These are phyloP conservation scores for Orychophragmus violaceus DNA, from an alignment of 345 rosid species.

Conservation along the genomic window DNA sequence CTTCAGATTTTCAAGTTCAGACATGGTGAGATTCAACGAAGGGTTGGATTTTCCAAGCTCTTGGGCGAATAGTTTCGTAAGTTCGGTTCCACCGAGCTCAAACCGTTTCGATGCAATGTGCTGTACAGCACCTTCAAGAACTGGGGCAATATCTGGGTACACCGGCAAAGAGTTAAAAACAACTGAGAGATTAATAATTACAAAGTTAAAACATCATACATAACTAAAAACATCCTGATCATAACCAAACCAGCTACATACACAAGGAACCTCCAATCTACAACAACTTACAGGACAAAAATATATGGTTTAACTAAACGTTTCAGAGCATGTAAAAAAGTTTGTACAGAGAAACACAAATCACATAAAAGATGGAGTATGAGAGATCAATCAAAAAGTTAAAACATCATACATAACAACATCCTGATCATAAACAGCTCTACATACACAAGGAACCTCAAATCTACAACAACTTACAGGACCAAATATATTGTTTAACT, in stretches of 20 bases:
- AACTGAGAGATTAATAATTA: neutral
- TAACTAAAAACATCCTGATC: neutral
- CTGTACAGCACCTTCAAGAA: slow-evolving; percentile 99
- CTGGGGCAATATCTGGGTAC: slow-evolving; percentile 86
- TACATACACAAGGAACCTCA: neutral
- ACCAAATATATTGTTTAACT: neutral
- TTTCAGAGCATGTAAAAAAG: neutral
- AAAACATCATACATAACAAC: neutral
- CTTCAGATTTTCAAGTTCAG: slow-evolving; percentile 72
- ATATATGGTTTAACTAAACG: neutral
- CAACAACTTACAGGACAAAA: neutral
- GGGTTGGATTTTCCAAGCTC: slow-evolving; percentile 84
- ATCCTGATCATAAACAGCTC: neutral
- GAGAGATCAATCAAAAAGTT: no score
- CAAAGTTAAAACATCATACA: neutral
- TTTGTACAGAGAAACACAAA: neutral
- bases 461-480: neutral
- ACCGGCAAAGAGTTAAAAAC: slow-evolving; percentile 8
- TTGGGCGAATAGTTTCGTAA: slow-evolving; percentile 71
- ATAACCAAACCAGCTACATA: neutral
- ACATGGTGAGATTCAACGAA: slow-evolving; percentile 46
- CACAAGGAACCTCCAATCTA: neutral
- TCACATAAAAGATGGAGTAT: neutral
- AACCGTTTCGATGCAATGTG: slow-evolving; percentile 92
- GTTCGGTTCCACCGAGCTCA: slow-evolving; percentile 85